Base-by-base conservation (phyloP, 2,329 filamentous ascomycete genomes). In the Colletotrichum zoysiae region DNA sequence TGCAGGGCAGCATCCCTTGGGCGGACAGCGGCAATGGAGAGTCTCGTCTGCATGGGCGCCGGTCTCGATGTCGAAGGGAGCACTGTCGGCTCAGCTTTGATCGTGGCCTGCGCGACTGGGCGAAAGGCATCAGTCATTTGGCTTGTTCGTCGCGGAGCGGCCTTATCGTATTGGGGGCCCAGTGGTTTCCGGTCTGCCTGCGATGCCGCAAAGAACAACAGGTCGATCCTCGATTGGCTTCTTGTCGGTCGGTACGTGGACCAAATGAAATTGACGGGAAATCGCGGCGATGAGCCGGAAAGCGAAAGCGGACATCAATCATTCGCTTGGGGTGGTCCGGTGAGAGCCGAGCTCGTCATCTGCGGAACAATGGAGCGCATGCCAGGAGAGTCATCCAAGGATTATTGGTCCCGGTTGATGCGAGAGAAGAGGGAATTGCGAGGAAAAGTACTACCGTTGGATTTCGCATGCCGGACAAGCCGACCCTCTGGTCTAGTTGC, bases 21-120 rank as follows among this genome's bases (percentile, higher is more conserved):
- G 0, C 1, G 9, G 3, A 57, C 57, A 2, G 2, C 12, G 3
- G 12, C 1, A 1, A 35, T 67, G 46, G 11, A 44, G 3, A 60
- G 8, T 7, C 46, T 67, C 1, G n/a, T 67, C 7, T 11, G 23
- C 1, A 35, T 61, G 7, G 64, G 64, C 18, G 55, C 46, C 4
- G 5, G 6, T 5, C 18, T 60, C 1, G 35, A 67, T 35, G 4
- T 23, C 0, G 46, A 67, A 38, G 35, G 64, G 1, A 59, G 55
- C 2, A 12, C 35, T 14, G 38, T 40, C 2, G 30, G 64, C 5
- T 59, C 64, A 18, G 64, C 56, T 18, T 20, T 67, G 35, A 61
- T 67, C 5, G 64, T 46, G 40, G 64, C 64, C n/a, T 67, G 56
- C 14, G 35, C 26, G 1, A 12, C 38, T 3, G 64, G 64, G 16